Conservation (phyloP, 805 yeast species). For the Grigorovia jiainica region DNA sequence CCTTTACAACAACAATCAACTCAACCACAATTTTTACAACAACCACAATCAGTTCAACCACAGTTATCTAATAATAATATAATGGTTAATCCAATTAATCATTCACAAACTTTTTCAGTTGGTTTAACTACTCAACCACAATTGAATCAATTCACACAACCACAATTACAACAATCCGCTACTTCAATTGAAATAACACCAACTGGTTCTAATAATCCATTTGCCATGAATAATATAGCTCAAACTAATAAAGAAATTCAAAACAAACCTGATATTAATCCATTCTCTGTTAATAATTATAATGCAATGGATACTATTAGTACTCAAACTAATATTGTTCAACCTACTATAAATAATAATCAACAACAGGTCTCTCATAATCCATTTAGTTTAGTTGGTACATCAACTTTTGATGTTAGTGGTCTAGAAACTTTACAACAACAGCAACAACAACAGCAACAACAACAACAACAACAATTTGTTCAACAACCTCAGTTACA, state of each 20-base stretch:
- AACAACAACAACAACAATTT: not conserved
- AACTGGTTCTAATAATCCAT: conserved; percentile 31
- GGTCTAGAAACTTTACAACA: not conserved
- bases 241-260: conserved; percentile 4
- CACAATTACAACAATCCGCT: conserved; percentile 4
- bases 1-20: conserved; percentile 10
- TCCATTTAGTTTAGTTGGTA: not conserved
- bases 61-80: not conserved
- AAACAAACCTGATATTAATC: conserved; percentile 1
- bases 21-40: conserved; percentile 3
- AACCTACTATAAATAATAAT: not conserved
- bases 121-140: not conserved
- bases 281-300: conserved; percentile 3
- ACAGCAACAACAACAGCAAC: not conserved
- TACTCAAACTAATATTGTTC: not conserved
- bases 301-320: not conserved
- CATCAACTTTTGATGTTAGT: not conserved
- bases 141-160: not conserved
- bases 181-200: conserved; percentile 10
- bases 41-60: not conserved
- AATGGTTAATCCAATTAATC: not conserved
- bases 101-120: not conserved
- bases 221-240: conserved; percentile 23
- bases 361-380: conserved; percentile 2
- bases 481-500: not conserved